Evolutionary conservation across 2,329 filamentous ascomycete species (phyloP), one percentile per base, ranked within the genome.

Genomic region (Botrytis paeoniae): DNA sequence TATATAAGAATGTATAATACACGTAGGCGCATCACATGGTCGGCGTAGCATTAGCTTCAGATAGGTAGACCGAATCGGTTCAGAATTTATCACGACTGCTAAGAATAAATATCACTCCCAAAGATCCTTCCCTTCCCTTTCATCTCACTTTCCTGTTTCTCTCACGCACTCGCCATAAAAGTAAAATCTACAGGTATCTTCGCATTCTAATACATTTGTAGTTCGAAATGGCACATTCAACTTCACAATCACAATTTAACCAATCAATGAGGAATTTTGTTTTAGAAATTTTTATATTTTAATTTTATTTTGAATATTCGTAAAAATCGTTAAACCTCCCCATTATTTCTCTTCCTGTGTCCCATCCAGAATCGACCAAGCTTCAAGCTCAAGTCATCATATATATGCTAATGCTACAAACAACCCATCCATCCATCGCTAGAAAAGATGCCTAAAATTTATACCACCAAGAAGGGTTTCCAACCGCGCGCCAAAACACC

Each of bases 401-500:
- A 29, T 62, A 54, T 57, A 68, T 68, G 25, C 65, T 41, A 68
- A 61, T 61, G 59, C 59, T 61, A 61, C 35, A 39, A 68, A 41
- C 48, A 22, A 57, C 20, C 64, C 20, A 57, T 57, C 48, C 48
- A n/a, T 66, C 35, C 25, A 41, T 57, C 65, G 48, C 37, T 9
- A 41, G 35, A 57, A 57, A 41, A 32, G 35, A 41, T 57, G 16
- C 29, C 51, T 61, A n/a, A 39, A 39, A 39, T n/a, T 18, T 61
- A 22, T 41, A 57, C 48, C 65, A 35, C 48, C 45, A 29, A 57
- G 35, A 41, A 68, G 25, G 35, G 25, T 68, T 54, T 68, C 37
- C 45, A 41, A 57, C 65, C 65, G 65, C 65, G 48, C 65, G 48
- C 65, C 65, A 68, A 68, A 66, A 68, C 65, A 57, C 65, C 65